Conservation (phyloP, 2,329 filamentous ascomycete species). For the Epichloe aotearoae region DNA sequence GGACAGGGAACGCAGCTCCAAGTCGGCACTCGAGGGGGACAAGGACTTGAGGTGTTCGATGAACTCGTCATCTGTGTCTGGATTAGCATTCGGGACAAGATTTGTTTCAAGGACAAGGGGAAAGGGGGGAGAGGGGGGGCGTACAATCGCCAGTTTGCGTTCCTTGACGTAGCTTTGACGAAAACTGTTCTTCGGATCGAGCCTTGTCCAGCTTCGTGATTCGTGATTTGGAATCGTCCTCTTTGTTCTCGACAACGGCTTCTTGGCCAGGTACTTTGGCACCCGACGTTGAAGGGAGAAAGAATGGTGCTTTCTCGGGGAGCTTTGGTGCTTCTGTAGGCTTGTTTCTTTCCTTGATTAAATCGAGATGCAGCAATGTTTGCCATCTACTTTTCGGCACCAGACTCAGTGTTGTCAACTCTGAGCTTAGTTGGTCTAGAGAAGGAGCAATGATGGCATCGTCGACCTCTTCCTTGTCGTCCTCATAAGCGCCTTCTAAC, state of each 20-base stretch:
- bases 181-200: slow-evolving; percentile 45
- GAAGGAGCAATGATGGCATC: slow-evolving; percentile 40
- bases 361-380: slow-evolving; percentile 79
- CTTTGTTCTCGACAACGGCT: slow-evolving; percentile 18
- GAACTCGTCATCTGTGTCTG: slow-evolving; percentile 44
- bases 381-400: slow-evolving; percentile 91
- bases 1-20: slow-evolving; percentile 75
- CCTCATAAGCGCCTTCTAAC: slow-evolving; percentile 63
- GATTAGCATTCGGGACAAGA: slow-evolving; percentile 10
- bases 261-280: slow-evolving; percentile 26
- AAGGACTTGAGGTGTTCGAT: slow-evolving; percentile 69
- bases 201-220: slow-evolving; percentile 53
- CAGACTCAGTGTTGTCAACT: slow-evolving; percentile 78
- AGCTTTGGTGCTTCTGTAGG: slow-evolving; percentile 83
- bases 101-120: too few relatives aligned
- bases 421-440: slow-evolving; percentile 65
- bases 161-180: slow-evolving; percentile 40
- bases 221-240: slow-evolving; percentile 43
- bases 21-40: slow-evolving; percentile 66
- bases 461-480: slow-evolving; percentile 36
- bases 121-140: slow-evolving; percentile 10
- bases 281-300: slow-evolving; percentile 57
- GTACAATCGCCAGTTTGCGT: slow-evolving; percentile 47
- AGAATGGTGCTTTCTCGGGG: slow-evolving; percentile 92
- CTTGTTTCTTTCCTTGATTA: slow-evolving; percentile 89